A percentile compares a stretch with the other conserved stretches of the same genome.
Conservation (phyloP, 202 grass and related monocot genomes). For the Thinopyrum obtusiflorum region DNA sequence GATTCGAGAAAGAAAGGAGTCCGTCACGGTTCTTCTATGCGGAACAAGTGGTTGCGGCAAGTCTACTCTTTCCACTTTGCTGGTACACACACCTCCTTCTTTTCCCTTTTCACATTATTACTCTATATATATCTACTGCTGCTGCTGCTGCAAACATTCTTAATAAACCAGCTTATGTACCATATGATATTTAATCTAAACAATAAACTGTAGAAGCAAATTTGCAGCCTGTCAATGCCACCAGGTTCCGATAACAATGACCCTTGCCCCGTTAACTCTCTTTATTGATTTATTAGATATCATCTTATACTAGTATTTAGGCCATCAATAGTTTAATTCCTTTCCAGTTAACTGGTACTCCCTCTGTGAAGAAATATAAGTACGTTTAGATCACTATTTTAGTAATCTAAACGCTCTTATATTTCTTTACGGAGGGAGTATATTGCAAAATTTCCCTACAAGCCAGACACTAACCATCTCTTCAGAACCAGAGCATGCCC, state of each 20-base stretch:
- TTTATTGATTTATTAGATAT: background rate
- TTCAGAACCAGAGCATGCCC: background rate
- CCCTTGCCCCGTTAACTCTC: background rate
- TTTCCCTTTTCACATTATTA: background rate
- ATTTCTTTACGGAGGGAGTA: too few species aligned
- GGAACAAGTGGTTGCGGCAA: constrained; percentile 96
- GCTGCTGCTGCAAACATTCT: background rate
- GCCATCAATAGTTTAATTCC: background rate
- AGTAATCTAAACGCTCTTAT: too few species aligned
- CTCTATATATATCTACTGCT: background rate
- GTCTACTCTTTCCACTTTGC: constrained; percentile 84
- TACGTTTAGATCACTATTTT: too few species aligned
- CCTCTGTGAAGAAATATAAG: too few species aligned
- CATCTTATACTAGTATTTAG: background rate
- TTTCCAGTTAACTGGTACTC: background rate
- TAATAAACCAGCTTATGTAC: background rate
- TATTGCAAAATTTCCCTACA: background rate
- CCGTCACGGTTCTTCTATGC: constrained; percentile 84
- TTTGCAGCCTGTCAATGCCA: background rate
- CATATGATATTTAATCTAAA: background rate
- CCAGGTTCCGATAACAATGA: background rate
- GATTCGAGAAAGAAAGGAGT: constrained; percentile 83
- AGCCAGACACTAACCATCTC: background rate
- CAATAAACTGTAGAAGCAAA: background rate
- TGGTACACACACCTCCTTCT: constrained; percentile 28